Evolutionary conservation across 169 alveolate genomes (phyloP), one percentile per base, ranked within the genome.

Genomic region (Plasmodium fragile): DNA sequence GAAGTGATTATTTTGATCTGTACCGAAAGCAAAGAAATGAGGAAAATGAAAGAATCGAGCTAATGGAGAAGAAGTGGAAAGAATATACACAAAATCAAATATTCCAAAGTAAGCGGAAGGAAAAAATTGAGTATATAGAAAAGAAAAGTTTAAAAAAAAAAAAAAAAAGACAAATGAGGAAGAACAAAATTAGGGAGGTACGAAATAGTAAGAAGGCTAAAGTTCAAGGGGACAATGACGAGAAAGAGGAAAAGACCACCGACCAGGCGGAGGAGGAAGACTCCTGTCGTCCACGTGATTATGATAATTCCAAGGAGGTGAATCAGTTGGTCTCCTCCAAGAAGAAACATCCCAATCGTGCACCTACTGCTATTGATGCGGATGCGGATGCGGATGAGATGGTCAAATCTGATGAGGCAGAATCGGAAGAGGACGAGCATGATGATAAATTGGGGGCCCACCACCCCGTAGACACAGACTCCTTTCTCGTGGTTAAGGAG

Each of bases 1-100:
- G 97, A 70, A 96, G 97, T 81, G 97, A 96, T 55, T 96, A 95
- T 80, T 82, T 96, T 55, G 96, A 93, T 69, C 92, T 85, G n/a
- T 96, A 96, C 59, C 34, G 97, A 70, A 96, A 84, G 43, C 94
- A 83, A 5, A 92, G 97, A 30, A 90, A 72, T 85, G 34, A 84
- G 18, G 97, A 96, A 81, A 77, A 80, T 53, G 95, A 94, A 59
- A 22, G 97, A 59, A 59, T 93, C 4, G 94, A 96, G 53, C 53
- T 92, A 28, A 84, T 90, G 59, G 97, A 94, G 39, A 79, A 92
- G 43, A 71, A 83, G 49, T 95, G 96, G 96, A 83, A 87, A 53
- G 92, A 93, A 49, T 92, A 93, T 53, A 92, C 93, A 79, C 94
- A 95, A 55, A 96, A 95, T 71, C 95, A 93, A 28, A 59, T 95